phyloP scores from a whole-genome alignment of 345 rosid species.

The Gynandropsis gynandra region DNA sequence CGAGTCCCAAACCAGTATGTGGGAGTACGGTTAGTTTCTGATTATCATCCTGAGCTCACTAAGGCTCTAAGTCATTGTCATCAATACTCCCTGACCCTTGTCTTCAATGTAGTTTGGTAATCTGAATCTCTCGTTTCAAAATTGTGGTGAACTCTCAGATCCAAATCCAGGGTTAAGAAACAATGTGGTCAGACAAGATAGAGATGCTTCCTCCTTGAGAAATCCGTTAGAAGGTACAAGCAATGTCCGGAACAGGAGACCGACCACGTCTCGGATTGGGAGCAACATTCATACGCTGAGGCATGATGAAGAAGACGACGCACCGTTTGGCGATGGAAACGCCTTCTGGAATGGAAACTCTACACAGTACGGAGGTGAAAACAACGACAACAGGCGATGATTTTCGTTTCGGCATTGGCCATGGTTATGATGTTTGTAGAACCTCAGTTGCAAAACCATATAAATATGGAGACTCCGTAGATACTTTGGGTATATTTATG shows the following conservation, averaged over 20 bases:
- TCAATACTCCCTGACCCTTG: neutral
- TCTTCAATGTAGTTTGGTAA: constrained; percentile 7
- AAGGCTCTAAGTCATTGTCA: neutral
- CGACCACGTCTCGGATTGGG: constrained; percentile 42
- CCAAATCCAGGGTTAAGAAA: constrained; percentile 37
- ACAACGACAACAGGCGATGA: constrained; percentile 26
- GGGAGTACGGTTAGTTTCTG: constrained; percentile 40
- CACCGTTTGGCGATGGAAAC: constrained; percentile 49
- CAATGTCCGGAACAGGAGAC: constrained; percentile 35
- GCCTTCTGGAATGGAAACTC: constrained; percentile 91
- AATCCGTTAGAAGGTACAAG: constrained; percentile 29
- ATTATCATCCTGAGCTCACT: neutral
- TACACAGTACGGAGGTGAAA: constrained; percentile 59
- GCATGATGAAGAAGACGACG: constrained; percentile 56
- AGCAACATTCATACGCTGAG: constrained; percentile 75
- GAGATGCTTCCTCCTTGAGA: constrained; percentile 20
- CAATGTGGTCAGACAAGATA: constrained; percentile 26
- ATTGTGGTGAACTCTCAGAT: constrained; percentile 28
- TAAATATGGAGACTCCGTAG: too few relatives aligned
- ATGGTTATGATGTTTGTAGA: neutral
- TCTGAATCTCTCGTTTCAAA: neutral
- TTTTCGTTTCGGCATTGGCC: neutral
- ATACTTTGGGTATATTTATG: too few relatives aligned
- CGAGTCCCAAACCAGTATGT: constrained; percentile 37
- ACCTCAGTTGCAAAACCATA: too few relatives aligned